Evolutionary conservation across 208 protist genomes (phyloP).

Genomic region (Leishmania martiniquensis): DNA sequence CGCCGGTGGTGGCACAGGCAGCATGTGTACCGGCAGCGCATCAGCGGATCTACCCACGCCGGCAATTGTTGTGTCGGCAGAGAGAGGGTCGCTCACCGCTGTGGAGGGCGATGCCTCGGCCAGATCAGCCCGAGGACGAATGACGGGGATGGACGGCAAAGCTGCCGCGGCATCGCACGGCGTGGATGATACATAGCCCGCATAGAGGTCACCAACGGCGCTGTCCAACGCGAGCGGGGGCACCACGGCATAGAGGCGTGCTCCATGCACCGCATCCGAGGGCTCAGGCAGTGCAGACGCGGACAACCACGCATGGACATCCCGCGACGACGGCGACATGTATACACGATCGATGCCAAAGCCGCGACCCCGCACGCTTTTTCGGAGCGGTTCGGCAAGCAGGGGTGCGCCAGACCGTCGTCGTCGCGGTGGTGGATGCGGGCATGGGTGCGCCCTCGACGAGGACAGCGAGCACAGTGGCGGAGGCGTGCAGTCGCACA

Average conservation of each 20-base stretch:
- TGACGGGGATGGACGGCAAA: constrained; percentile 2
- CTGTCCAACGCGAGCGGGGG: constrained; percentile 1
- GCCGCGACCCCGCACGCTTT: not conserved
- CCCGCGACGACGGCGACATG: not conserved
- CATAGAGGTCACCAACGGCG: constrained; percentile 6
- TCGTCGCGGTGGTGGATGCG: not conserved
- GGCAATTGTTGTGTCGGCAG: not conserved
- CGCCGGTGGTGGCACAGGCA: not conserved
- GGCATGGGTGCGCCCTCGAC: not conserved
- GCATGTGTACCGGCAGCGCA: not conserved
- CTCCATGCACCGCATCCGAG: not conserved
- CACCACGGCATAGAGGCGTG: not conserved
- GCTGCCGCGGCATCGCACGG: not conserved
- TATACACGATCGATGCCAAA: not conserved
- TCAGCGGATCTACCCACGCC: not conserved
- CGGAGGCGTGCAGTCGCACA: constrained; percentile 47
- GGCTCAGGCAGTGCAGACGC: not conserved
- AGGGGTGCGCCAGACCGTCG: not conserved
- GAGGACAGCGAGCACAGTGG: not conserved
- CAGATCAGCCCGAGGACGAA: not conserved
- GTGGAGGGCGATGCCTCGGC: not conserved
- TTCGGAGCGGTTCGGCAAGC: not conserved
- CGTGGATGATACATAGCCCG: constrained; percentile 5
- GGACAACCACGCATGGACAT: not conserved
- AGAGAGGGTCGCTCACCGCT: not conserved